Percentiles rank a stretch among this genome's conserved stretches.
Evolutionary conservation across 2,329 filamentous ascomycete species (phyloP).

Genomic region (Verruconis gallopava): DNA sequence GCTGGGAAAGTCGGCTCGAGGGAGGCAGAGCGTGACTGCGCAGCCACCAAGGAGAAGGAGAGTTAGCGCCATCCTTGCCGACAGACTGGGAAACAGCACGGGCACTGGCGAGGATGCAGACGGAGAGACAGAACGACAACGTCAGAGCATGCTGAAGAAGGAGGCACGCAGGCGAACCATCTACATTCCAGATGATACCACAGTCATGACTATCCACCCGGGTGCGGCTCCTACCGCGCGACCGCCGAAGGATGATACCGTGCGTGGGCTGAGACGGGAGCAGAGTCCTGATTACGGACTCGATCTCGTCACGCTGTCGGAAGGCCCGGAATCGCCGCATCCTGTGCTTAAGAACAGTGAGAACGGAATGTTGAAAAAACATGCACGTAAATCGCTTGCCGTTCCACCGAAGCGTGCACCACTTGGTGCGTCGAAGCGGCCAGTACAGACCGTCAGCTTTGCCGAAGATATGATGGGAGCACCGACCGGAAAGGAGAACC

Average conservation of each 20-base stretch:
- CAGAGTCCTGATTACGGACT: conserved; percentile 25
- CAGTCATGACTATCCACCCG: conserved; percentile 38
- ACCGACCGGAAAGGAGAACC: conserved; percentile 49
- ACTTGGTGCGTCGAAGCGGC: conserved; percentile 10
- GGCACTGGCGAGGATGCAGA: conserved; percentile 4
- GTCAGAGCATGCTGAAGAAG: conserved; percentile 18
- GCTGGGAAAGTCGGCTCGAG: not conserved
- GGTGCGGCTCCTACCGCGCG: conserved; percentile 22
- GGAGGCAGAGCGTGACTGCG: conserved; percentile 1
- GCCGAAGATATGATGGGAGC: conserved; percentile 35
- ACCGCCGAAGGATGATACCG: conserved; percentile 9
- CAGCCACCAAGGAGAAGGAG: conserved; percentile 4
- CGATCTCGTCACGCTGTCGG: conserved; percentile 25
- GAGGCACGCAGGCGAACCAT: conserved; percentile 35
- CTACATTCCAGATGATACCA: conserved; percentile 40
- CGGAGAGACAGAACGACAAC: conserved; percentile 13
- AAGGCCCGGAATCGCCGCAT: conserved; percentile 17
- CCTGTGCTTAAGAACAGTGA: conserved; percentile 18
- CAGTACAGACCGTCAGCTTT: conserved; percentile 28
- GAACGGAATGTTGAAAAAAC: conserved; percentile 19
- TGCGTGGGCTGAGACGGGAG: conserved; percentile 13
- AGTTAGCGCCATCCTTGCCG: conserved; percentile 4
- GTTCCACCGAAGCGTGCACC: conserved; percentile 33
- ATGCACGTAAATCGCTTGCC: conserved; percentile 28
- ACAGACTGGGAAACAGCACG: conserved; percentile 2